Evolutionary conservation across 768 basidiomycete genomes (phyloP).

Genomic region (Grammothele lineata): DNA sequence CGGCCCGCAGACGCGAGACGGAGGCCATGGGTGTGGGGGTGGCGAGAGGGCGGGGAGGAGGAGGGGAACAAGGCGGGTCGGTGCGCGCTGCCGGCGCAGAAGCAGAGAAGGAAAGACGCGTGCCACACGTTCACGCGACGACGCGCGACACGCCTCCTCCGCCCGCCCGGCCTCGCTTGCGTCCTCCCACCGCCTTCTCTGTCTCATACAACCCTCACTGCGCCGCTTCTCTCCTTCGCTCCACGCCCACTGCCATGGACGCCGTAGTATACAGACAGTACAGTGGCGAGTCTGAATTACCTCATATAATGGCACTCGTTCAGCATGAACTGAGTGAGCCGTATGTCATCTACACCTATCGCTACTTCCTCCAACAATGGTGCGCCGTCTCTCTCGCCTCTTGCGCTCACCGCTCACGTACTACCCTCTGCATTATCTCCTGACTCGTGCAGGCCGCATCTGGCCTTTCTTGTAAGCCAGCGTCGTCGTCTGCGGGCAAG

Average conservation of each 20-base stretch:
- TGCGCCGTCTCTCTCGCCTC: slow-evolving; percentile 36
- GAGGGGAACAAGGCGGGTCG: slow-evolving; percentile 6
- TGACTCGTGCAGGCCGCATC: slow-evolving; percentile 68
- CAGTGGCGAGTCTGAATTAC: slow-evolving; percentile 70
- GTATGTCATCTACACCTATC: slow-evolving; percentile 93
- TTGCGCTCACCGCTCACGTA: too few relatives aligned
- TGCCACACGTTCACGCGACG: slow-evolving; percentile 1
- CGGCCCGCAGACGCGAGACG: slow-evolving; percentile 50
- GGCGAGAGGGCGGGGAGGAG: background rate
- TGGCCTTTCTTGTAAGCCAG: slow-evolving; percentile 66
- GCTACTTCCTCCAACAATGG: slow-evolving; percentile 97
- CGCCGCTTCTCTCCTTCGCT: background rate
- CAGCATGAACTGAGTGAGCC: slow-evolving; percentile 94
- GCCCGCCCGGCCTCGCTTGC: background rate
- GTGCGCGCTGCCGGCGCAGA: slow-evolving; percentile 5
- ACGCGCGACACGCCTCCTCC: slow-evolving; percentile 10
- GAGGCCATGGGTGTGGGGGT: slow-evolving; percentile 45
- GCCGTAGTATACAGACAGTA: slow-evolving; percentile 67
- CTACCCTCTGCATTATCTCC: too few relatives aligned
- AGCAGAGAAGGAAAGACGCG: too few relatives aligned
- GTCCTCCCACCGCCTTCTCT: slow-evolving; percentile 6
- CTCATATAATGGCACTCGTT: slow-evolving; percentile 81
- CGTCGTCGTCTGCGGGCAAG: background rate
- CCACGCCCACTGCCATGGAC: slow-evolving; percentile 7
- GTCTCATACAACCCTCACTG: background rate